phyloP scores from a whole-genome alignment of 202 grass and related monocot genomes.

The Setaria italica region DNA sequence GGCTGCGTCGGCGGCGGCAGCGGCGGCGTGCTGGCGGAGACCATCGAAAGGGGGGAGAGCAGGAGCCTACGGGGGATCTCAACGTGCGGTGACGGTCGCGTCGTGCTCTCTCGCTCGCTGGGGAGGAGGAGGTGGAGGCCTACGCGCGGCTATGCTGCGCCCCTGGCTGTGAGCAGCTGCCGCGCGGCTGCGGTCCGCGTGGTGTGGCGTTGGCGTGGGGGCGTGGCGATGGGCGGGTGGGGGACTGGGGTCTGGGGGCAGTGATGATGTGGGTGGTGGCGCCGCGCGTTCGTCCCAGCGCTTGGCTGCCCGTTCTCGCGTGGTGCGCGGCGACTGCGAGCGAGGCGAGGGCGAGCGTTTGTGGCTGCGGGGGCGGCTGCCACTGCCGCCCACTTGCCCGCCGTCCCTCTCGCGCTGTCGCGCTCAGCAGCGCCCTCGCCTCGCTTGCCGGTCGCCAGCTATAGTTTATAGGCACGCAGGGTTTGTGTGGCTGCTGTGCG shows the following conservation, averaged over 20 bases:
- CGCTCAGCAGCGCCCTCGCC: not conserved
- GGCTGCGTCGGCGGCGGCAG: conserved; percentile 35
- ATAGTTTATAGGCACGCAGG: not conserved
- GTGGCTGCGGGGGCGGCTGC: conserved; percentile 47
- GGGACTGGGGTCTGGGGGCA: not conserved
- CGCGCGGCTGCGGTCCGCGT: conserved; percentile 39
- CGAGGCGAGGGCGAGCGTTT: not conserved
- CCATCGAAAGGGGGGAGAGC: conserved; percentile 52
- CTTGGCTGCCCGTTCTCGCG: not conserved
- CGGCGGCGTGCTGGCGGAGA: conserved; percentile 61
- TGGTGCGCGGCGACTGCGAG: not conserved
- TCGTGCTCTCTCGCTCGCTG: not conserved
- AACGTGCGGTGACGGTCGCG: conserved; percentile 22
- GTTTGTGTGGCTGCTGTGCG: conserved; percentile 29
- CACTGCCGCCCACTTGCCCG: conserved; percentile 47
- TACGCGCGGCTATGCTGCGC: not conserved
- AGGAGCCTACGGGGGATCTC: not conserved
- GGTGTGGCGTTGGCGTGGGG: conserved; percentile 35
- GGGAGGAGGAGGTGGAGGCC: not conserved
- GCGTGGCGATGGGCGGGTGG: conserved; percentile 40
- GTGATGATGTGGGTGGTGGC: conserved; percentile 53
- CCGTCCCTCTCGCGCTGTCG: conserved; percentile 49
- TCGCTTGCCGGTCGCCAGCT: not conserved
- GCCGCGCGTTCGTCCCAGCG: conserved; percentile 28
- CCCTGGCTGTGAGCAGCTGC: conserved; percentile 34